phyloP scores from a whole-genome alignment of 2,329 filamentous ascomycete species.

The Penicillium digitatum region DNA sequence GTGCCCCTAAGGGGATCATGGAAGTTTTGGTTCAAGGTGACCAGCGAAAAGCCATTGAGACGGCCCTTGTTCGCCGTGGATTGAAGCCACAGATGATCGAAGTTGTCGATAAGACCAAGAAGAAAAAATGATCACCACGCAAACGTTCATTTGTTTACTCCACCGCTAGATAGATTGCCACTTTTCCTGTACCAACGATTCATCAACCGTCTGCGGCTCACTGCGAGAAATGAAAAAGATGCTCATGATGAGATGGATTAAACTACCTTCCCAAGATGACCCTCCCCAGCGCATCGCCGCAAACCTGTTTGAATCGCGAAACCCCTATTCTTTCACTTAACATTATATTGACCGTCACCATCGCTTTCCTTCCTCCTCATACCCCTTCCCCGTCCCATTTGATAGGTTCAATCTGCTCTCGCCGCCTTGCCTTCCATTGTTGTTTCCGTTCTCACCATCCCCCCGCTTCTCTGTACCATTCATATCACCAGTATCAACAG shows the following conservation, averaged over 20 bases:
- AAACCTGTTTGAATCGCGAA: not conserved
- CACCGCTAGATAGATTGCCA: not conserved
- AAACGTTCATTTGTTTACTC: too few relatives aligned
- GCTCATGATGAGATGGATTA: not conserved
- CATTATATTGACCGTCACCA: not conserved
- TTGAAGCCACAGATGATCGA: constrained; percentile 59
- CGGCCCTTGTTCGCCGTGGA: constrained; percentile 57
- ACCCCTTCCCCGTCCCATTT: not conserved
- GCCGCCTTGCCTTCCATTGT: not conserved
- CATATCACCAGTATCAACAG: not conserved
- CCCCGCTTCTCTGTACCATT: not conserved
- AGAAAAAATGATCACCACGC: constrained; percentile 48
- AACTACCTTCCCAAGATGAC: too few relatives aligned
- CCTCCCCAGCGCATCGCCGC: not conserved
- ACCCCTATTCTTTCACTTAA: not conserved
- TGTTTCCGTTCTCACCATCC: not conserved
- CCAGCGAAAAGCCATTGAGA: constrained; percentile 58
- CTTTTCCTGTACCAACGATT: not conserved
- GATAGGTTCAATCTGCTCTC: not conserved
- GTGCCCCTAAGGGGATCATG: constrained; percentile 61
- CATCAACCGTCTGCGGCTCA: not conserved
- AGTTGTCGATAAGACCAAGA: constrained; percentile 64
- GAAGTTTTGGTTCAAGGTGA: constrained; percentile 66
- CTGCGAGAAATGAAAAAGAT: not conserved
- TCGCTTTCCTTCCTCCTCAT: not conserved